Base-by-base conservation (phyloP, 2,329 filamentous ascomycete species). In the Pestalotiopsis sp. region DNA sequence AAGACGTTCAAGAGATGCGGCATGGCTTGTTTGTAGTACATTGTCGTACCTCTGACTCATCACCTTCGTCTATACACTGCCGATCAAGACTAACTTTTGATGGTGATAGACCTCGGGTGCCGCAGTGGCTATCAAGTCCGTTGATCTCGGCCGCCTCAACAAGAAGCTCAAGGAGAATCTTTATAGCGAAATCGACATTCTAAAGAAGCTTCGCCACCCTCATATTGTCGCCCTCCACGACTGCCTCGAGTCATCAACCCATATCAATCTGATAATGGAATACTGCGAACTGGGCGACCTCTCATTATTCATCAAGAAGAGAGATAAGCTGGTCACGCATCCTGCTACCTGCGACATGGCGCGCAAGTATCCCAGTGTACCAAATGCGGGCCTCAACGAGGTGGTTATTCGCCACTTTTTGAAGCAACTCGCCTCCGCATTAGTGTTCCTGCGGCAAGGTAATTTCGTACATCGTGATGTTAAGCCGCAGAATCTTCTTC, bases 221-320 rank as follows among this genome's bases (percentile, higher is more conserved):
- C 96, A 99, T 78, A 98, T 99, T 75, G 96, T 98, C 73, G 93
- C 94, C 74, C 91, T 99, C 62, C 95, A 98, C 84, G 94, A 97
- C 82, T 98, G 95, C 83, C 88, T 95, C 80, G 95, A 98, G 80
- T 92, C 94, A 0, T 85, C 89, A 3, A 91, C 91, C 25, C 93
- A 97, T 77, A 98, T 98, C 82, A 96, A 99, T 82, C 88, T 99
- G 69, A 91, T 98, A 72, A 99, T 98, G 95, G 96, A 99, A 83
- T 98, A 97, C 82, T 98, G 96, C 83, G 94, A 97, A 78, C 88
- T 99, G 56, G 95, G 96, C 25, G 96, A 99, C 78, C 83, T 99
- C 69, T 97, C 96, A 12, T 87, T 95, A 67, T 98, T 99, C 81
- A 98, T 99, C 83, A 97, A 96, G 86, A 97, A 96, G 83, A 90